Evolutionary conservation across 2,329 filamentous ascomycete genomes (phyloP).

Genomic region (Colletotrichum sp.): DNA sequence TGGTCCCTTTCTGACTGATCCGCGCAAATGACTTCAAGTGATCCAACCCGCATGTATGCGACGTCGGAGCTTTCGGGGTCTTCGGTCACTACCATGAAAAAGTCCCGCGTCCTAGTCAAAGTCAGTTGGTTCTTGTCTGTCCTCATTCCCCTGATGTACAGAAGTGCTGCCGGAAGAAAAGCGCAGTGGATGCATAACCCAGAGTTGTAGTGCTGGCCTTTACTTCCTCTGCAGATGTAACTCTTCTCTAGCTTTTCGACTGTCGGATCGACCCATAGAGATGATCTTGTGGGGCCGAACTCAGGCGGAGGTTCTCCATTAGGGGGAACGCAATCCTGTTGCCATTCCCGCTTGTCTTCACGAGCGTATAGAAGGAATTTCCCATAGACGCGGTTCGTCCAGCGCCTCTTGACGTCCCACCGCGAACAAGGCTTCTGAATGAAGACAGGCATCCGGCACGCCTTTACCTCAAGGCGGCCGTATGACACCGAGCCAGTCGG

Average conservation of each 20-base stretch:
- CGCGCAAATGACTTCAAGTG: not conserved
- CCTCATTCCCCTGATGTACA: not conserved
- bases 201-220: too few relatives aligned
- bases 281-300: not conserved
- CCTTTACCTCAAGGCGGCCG: not conserved
- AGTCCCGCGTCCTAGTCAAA: not conserved
- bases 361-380: not conserved
- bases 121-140: not conserved
- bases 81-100: not conserved
- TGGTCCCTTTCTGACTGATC: not conserved
- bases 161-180: not conserved
- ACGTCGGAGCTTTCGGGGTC: not conserved
- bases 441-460: not conserved
- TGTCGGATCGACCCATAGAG: not conserved
- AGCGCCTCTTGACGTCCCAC: not conserved
- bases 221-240: not conserved
- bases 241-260: not conserved
- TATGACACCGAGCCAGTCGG: not conserved
- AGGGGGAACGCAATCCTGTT: not conserved
- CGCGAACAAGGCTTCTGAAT: not conserved
- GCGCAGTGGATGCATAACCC: not conserved
- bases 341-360: not conserved
- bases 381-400: not conserved
- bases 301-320: not conserved
- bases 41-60: not conserved